These are phyloP conservation scores for Talaromyces sp. DNA, from an alignment of 2,329 filamentous ascomycete genomes.

Conservation along the genomic window DNA sequence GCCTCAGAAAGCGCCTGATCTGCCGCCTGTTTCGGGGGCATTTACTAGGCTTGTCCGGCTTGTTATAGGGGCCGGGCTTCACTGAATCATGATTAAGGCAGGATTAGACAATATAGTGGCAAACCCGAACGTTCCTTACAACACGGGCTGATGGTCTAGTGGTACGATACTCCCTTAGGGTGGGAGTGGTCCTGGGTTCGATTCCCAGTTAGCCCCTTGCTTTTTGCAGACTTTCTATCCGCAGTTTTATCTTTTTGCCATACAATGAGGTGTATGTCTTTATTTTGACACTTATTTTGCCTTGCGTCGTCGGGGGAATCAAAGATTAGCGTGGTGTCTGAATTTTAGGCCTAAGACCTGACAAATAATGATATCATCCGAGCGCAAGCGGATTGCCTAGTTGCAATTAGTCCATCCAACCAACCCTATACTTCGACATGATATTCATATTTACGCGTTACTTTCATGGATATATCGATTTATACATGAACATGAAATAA, in stretches of 20 bases:
- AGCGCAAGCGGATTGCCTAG: neutral
- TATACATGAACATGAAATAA: no score
- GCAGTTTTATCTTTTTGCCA: no score
- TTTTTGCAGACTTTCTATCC: neutral
- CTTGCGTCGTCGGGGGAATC: no score
- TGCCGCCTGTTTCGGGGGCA: neutral
- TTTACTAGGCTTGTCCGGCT: neutral
- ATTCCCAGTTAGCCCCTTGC: constrained; percentile 6
- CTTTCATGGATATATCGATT: no score
- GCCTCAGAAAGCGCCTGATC: neutral
- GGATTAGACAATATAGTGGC: neutral
- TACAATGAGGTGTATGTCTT: neutral
- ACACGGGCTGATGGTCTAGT: constrained; percentile 8
- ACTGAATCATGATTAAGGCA: no score
- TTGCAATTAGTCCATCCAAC: neutral
- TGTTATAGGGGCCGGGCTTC: neutral
- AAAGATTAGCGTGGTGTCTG: neutral
- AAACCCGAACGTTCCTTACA: neutral
- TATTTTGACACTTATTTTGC: neutral
- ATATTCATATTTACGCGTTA: neutral
- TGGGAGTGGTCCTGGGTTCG: constrained; percentile 12
- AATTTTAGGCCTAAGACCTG: neutral
- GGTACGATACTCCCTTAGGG: constrained; percentile 13
- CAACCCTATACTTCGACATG: neutral
- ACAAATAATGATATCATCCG: neutral